Base-by-base conservation (phyloP, 208 protist species). In the Acanthamoeba lenticulata region DNA sequence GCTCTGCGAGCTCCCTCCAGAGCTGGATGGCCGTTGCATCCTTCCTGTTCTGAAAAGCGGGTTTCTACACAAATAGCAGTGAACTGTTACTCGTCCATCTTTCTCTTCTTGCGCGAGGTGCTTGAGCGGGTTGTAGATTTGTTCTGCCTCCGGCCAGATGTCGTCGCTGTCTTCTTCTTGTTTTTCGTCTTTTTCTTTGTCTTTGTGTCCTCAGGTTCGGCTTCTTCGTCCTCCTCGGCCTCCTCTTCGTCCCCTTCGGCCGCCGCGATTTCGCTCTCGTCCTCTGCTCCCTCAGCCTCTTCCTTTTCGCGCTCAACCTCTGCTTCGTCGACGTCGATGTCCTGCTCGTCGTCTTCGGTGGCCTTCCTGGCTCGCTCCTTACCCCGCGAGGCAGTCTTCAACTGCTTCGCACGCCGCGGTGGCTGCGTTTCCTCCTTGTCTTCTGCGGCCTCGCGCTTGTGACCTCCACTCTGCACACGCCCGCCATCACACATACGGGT, bases 71-170 rank as follows among this genome's bases (percentile, higher is more conserved):
- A n/a, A n/a, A n/a, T n/a, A n/a, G n/a, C n/a, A n/a, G n/a, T n/a
- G n/a, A n/a, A n/a, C n/a, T n/a, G n/a, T n/a, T 49, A 91, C 5
- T 65, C 57, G 21, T 91, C 85, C 17, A 29, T 44, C 55, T 69
- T 62, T 69, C 85, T 91, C 85, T 91, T 91, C 55, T 91, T 91
- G 44, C 38, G 52, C 24, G 81, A 29, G 7, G 45, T 62, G 81
- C 15, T 60, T 5, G 49, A 55, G 1, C 60, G 32, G 57, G 85
- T 44, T 44, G 67, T n/a, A 19, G 67, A 77, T 77, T 17, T n/a
- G n/a, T n/a, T n/a, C n/a, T n/a, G n/a, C n/a, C n/a, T n/a, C n/a
- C n/a, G n/a, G n/a, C n/a, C n/a, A n/a, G n/a, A n/a, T n/a, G n/a
- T n/a, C n/a, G n/a, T n/a, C n/a, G 42, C 72, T 45, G 29, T 60